phyloP scores from a whole-genome alignment of 345 rosid genomes.

The Turritis glabra region DNA sequence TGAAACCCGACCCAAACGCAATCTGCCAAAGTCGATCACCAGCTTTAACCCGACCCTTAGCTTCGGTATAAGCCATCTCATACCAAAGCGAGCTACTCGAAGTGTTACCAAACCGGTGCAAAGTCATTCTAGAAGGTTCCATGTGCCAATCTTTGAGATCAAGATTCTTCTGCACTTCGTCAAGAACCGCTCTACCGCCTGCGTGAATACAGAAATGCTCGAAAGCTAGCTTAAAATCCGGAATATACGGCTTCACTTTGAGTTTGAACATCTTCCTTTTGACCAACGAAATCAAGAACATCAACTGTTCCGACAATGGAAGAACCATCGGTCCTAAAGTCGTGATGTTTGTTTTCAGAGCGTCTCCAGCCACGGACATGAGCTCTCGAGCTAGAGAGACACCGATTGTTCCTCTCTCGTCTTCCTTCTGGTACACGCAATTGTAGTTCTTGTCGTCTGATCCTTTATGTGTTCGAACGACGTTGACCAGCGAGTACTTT shows the following conservation, averaged over 20 bases:
- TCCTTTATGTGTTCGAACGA: slow-evolving; percentile 85
- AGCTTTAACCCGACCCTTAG: slow-evolving; percentile 66
- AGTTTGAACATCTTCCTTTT: slow-evolving; percentile 56
- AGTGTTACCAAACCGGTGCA: slow-evolving; percentile 87
- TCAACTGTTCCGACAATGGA: slow-evolving; percentile 65
- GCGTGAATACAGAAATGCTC: slow-evolving; percentile 93
- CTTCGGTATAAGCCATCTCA: slow-evolving; percentile 87
- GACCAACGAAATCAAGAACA: slow-evolving; percentile 60
- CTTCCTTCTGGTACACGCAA: slow-evolving; percentile 86
- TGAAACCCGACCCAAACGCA: slow-evolving; percentile 95
- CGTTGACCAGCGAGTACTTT: slow-evolving; percentile 77
- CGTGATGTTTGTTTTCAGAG: slow-evolving; percentile 83
- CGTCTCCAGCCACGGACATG: slow-evolving; percentile 93
- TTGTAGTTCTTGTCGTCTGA: slow-evolving; percentile 66
- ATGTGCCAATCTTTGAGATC: slow-evolving; percentile 76
- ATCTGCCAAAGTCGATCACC: slow-evolving; percentile 96
- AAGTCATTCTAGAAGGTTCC: slow-evolving; percentile 95
- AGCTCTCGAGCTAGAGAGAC: slow-evolving; percentile 82
- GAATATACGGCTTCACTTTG: slow-evolving; percentile 72
- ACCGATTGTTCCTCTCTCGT: slow-evolving; percentile 64
- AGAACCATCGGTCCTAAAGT: slow-evolving; percentile 84
- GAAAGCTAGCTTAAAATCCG: slow-evolving; percentile 85
- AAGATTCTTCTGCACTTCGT: slow-evolving; percentile 76
- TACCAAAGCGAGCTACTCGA: slow-evolving; percentile 96
- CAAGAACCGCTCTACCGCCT: slow-evolving; percentile 83